Evolutionary conservation across 495 filamentous ascomycete genomes (phyloP), one percentile per base, ranked within the genome.

Genomic region (Collariella sp.): DNA sequence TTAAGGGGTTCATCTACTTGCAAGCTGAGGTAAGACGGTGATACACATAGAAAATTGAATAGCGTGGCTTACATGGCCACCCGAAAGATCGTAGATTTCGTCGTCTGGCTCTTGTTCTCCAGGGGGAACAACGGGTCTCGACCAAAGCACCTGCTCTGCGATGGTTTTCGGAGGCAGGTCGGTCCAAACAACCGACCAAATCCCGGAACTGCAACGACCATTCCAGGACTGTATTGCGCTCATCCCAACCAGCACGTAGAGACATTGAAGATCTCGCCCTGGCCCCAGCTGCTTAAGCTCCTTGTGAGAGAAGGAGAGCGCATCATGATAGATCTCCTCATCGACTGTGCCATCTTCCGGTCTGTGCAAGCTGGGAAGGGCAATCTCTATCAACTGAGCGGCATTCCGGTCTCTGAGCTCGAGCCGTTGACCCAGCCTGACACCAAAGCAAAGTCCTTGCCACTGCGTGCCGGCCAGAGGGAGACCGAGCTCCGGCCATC

Each of bases 71-170:
- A 59, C 44, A 31, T 40, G 55, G 22, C 47, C 29, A 35, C 7
- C 34, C 36, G n/a, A 36, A 50, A 97, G 87, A 78, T 95, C 57
- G 79, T 96, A 46, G 87, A 96, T 68, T 94, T 88, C 63, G 83
- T 83, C 11, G 83, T 96, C 26, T 85, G 80, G 72, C 72, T 78
- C 2, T 69, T 96, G 2, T 95, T 95, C 69, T 80, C 78, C 15
- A 77, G 75, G 46, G 69, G 77, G 46, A 67, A 67, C 34, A 46
- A 70, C 1, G 67, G 65, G 35, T 67, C 72, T n/a, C 79, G 75
- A 64, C 82, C 83, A 0, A 75, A 81, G 41, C 88, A 95, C 70
- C 60, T 94, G 5, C 76, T 96, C 11, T 86, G 85, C 56, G 81
- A 90, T 74, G 90, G 89, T 13, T 93, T 83, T 62, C 80, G 68